These are phyloP conservation scores for Quillaja saponaria DNA, from an alignment of 306 rosid genomes.

Conservation along the genomic window DNA sequence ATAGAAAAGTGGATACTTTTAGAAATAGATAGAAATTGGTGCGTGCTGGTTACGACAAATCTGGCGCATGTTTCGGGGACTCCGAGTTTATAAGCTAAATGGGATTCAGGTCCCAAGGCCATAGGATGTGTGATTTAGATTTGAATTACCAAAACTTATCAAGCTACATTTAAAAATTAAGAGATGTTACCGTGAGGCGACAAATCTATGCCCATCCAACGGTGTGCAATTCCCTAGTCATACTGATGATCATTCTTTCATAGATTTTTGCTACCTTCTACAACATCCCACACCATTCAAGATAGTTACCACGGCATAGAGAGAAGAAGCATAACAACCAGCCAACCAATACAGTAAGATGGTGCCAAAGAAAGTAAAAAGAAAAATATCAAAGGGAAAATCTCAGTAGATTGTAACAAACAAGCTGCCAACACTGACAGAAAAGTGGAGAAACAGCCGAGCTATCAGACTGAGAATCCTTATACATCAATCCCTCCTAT, in stretches of 20 bases:
- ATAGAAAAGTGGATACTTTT: too few relatives aligned
- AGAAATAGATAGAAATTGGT: not conserved
- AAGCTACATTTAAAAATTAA: too few relatives aligned
- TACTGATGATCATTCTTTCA: too few relatives aligned
- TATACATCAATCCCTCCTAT: slow-evolving; percentile 46
- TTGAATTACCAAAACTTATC: too few relatives aligned
- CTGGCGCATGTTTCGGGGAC: slow-evolving; percentile 21
- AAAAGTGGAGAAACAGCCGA: slow-evolving; percentile 43
- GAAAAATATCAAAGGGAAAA: slow-evolving; percentile 28
- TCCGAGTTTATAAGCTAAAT: not conserved
- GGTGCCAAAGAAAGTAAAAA: not conserved
- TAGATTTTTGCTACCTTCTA: too few relatives aligned
- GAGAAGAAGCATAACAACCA: not conserved
- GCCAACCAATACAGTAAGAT: not conserved
- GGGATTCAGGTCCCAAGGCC: too few relatives aligned
- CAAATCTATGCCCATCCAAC: too few relatives aligned
- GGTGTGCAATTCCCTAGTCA: too few relatives aligned
- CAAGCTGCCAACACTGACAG: slow-evolving; percentile 46
- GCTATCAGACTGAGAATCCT: slow-evolving; percentile 43
- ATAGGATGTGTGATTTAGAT: too few relatives aligned
- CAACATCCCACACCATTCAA: too few relatives aligned
- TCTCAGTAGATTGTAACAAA: not conserved
- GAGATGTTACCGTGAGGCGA: too few relatives aligned
- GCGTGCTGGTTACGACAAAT: slow-evolving; percentile 9
- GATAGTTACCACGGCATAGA: too few relatives aligned